Conservation (phyloP, 805 yeast genomes). For the Hanseniaspora osmophila region DNA sequence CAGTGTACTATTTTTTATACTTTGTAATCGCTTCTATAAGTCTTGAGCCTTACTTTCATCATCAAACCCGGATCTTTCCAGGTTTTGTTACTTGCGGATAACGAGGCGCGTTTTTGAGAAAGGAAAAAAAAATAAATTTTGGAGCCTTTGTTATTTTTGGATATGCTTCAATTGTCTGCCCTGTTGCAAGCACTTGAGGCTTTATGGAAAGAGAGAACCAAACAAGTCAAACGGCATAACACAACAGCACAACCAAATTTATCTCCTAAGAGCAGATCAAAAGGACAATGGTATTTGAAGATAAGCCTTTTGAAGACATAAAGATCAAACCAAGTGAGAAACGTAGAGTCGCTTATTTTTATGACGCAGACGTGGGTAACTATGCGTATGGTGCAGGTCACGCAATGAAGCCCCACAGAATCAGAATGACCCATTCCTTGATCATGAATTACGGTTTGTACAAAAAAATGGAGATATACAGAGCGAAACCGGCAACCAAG, state of each 20-base stretch:
- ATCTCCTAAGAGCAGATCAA: neutral
- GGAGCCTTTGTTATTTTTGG: too few species aligned
- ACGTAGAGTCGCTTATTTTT: constrained; percentile 59
- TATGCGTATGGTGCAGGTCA: constrained; percentile 97
- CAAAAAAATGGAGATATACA: constrained; percentile 91
- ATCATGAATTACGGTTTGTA: constrained; percentile 94
- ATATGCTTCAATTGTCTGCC: too few species aligned
- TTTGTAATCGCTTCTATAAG: too few species aligned
- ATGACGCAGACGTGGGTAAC: constrained; percentile 90
- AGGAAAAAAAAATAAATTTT: too few species aligned
- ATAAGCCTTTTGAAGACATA: constrained; percentile 51
- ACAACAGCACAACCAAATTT: too few species aligned
- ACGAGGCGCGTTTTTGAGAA: too few species aligned
- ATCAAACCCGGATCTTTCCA: too few species aligned
- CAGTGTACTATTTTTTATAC: neutral
- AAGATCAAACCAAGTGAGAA: constrained; percentile 38
- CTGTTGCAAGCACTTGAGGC: too few species aligned
- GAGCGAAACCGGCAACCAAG: constrained; percentile 94
- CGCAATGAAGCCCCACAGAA: constrained; percentile 97
- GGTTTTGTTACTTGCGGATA: too few species aligned
- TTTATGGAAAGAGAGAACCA: too few species aligned
- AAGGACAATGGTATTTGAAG: constrained; percentile 31
- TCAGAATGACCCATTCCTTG: constrained; percentile 94
- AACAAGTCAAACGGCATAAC: too few species aligned
- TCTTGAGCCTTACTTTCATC: too few species aligned